phyloP scores from a whole-genome alignment of 1,139 yeast genomes.

The Blastobotrys serpentis region DNA sequence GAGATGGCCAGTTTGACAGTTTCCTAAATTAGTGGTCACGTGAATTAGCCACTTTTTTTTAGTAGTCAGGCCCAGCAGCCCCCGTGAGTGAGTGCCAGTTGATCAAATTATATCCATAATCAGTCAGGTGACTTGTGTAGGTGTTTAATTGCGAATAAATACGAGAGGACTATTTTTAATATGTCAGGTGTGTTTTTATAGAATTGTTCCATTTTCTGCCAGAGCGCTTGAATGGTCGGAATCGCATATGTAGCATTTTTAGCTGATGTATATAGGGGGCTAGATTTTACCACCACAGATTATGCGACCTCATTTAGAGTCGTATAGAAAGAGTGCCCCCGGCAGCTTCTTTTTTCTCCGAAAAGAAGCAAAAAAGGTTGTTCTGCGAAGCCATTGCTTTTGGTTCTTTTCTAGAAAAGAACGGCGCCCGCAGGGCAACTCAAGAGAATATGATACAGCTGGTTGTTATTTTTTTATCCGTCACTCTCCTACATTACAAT shows the following conservation, averaged over 20 bases:
- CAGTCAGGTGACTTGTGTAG: not conserved
- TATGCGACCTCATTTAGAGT: too few relatives aligned
- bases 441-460: not conserved
- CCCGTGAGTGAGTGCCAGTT: too few relatives aligned
- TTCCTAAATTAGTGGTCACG: not conserved
- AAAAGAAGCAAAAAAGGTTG: not conserved
- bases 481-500: conserved; percentile 6
- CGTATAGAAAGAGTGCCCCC: too few relatives aligned
- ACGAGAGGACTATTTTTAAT: too few relatives aligned
- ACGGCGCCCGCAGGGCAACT: not conserved
- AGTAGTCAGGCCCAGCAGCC: too few relatives aligned
- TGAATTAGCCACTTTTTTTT: not conserved
- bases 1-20: not conserved
- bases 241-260: too few relatives aligned
- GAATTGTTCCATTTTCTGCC: too few relatives aligned
- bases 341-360: not conserved
- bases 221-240: too few relatives aligned
- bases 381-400: not conserved
- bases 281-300: too few relatives aligned
- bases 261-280: too few relatives aligned
- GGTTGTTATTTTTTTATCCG: not conserved
- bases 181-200: too few relatives aligned
- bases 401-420: not conserved
- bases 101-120: too few relatives aligned
- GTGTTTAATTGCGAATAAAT: not conserved